Conservation (phyloP, 345 rosid genomes). For the Hirschfeldia incana region DNA sequence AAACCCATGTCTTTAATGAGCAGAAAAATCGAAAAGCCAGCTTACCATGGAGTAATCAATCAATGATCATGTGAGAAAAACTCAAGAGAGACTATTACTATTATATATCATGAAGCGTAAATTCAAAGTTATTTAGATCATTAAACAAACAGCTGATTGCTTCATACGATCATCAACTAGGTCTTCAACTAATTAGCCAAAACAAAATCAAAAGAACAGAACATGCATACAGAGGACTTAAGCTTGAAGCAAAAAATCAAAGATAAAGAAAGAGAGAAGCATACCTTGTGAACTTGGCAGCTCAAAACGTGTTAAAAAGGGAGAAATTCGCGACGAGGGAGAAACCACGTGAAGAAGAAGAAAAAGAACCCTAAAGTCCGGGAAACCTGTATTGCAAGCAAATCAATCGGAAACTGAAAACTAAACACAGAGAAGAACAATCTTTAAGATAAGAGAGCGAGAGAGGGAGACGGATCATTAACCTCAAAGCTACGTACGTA, state of each 20-base stretch:
- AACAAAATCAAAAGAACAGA: neutral
- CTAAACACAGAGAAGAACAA: neutral
- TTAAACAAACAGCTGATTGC: slow-evolving; percentile 13
- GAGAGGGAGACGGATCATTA: neutral
- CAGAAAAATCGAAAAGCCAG: neutral
- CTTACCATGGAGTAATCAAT: too few species aligned
- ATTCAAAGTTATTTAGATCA: neutral
- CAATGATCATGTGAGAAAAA: neutral
- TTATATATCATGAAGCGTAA: neutral
- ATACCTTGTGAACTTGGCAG: slow-evolving; percentile 14
- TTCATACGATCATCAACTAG: slow-evolving; percentile 9
- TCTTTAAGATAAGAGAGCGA: neutral
- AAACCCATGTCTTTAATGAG: neutral
- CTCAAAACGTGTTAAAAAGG: slow-evolving; percentile 8
- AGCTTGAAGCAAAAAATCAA: slow-evolving; percentile 2
- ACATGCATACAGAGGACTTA: neutral
- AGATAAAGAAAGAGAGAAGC: slow-evolving; percentile 8
- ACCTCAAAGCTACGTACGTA: neutral
- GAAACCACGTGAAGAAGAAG: slow-evolving; percentile 29
- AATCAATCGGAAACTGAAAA: slow-evolving; percentile 28
- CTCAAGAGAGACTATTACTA: neutral
- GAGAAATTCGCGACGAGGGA: neutral
- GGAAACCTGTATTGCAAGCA: slow-evolving; percentile 13
- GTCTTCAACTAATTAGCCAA: neutral
- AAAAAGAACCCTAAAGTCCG: slow-evolving; percentile 32